Conservation (phyloP, 805 yeast genomes). For the Candida xiaguanensis region DNA sequence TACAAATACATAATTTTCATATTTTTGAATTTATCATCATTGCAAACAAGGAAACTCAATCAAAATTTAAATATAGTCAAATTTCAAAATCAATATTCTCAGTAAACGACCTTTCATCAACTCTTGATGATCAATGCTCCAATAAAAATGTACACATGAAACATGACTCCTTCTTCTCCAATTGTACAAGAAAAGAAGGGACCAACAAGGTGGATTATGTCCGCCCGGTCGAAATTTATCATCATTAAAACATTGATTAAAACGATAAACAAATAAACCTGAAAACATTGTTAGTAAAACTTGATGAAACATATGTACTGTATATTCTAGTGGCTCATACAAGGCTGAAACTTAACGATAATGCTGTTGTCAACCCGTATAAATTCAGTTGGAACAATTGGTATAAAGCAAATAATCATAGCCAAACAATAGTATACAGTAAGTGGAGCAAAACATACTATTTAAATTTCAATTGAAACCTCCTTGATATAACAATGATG, state of each 20-base stretch:
- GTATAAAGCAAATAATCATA: slow-evolving; percentile 47
- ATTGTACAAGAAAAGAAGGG: slow-evolving; percentile 39
- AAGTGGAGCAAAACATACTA: slow-evolving; percentile 4
- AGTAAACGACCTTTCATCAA: slow-evolving; percentile 47
- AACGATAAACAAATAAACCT: slow-evolving; percentile 10
- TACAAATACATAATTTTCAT: slow-evolving; percentile 17
- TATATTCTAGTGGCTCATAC: slow-evolving; percentile 37
- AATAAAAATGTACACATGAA: slow-evolving; percentile 43
- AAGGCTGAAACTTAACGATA: slow-evolving; percentile 53
- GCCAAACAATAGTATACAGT: slow-evolving; percentile 18
- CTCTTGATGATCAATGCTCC: slow-evolving; percentile 37
- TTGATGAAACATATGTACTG: not conserved
- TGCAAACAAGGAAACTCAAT: not conserved
- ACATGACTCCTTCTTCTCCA: slow-evolving; percentile 38
- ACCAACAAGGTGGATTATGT: slow-evolving; percentile 32
- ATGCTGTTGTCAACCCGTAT: slow-evolving; percentile 47
- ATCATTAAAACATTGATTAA: slow-evolving; percentile 24
- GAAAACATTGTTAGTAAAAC: slow-evolving; percentile 16
- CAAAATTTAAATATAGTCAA: slow-evolving; percentile 4
- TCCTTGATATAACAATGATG: not conserved
- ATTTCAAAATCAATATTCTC: slow-evolving; percentile 13
- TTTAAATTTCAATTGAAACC: slow-evolving; percentile 4
- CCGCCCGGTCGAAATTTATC: slow-evolving; percentile 52
- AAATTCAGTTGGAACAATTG: slow-evolving; percentile 51
- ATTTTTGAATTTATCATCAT: not conserved